Evolutionary conservation across 805 yeast species (phyloP).

Genomic region (Saccharomycopsis fermentans): DNA sequence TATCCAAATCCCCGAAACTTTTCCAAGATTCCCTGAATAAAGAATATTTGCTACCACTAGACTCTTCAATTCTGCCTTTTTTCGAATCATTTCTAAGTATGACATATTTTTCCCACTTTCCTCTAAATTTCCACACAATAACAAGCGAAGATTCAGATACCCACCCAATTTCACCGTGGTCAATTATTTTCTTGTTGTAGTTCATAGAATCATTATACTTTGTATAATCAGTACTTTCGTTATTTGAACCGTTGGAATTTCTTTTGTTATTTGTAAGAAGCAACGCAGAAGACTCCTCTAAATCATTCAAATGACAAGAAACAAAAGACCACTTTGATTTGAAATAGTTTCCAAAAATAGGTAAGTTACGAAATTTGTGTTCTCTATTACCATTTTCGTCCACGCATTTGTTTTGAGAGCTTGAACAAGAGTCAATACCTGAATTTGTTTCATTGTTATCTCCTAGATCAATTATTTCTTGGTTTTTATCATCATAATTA

Average conservation of each 20-base stretch:
- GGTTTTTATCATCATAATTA: neutral
- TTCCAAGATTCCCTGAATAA: conserved; percentile 67
- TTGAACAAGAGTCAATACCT: neutral
- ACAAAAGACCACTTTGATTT: conserved; percentile 19
- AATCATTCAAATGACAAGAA: conserved; percentile 12
- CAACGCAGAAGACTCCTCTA: neutral
- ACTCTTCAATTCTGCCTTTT: conserved; percentile 15
- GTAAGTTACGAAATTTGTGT: conserved; percentile 12
- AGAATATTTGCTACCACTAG: conserved; percentile 34
- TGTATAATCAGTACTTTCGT: conserved; percentile 10
- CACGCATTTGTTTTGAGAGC: neutral
- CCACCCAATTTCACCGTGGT: conserved; percentile 59
- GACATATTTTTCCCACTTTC: conserved; percentile 80
- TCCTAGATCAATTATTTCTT: neutral
- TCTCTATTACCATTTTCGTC: conserved; percentile 7
- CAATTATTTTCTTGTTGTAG: conserved; percentile 22
- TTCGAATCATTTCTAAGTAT: conserved; percentile 39
- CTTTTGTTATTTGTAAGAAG: neutral
- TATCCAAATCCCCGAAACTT: conserved; percentile 33
- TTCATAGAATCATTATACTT: conserved; percentile 20
- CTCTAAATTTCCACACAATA: conserved; percentile 62
- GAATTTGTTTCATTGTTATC: neutral
- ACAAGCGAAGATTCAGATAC: conserved; percentile 56
- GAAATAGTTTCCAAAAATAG: conserved; percentile 14
- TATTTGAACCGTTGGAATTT: neutral